Evolutionary conservation across 2,329 filamentous ascomycete species (phyloP), one percentile per base, ranked within the genome.

Genomic region (Colletotrichum caudatum): DNA sequence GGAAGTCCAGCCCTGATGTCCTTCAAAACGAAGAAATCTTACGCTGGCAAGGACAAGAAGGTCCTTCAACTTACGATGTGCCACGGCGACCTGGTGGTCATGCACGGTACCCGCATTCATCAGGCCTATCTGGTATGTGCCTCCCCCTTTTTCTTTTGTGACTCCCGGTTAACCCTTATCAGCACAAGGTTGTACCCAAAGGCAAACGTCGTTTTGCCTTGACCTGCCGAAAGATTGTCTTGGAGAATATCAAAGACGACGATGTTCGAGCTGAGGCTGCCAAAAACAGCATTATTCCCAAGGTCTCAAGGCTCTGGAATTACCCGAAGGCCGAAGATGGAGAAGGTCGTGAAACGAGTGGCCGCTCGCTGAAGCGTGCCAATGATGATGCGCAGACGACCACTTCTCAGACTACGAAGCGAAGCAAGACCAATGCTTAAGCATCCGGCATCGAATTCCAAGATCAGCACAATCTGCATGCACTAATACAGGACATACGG

Each of bases 1-100:
- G 90, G 90, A 1, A 86, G 84, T 0, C 84, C 86, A 0, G 87
- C 89, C 0, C 81, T 80, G 0, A 92, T 92, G 90, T 78, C 79
- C 3, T 85, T 91, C 74, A 82, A 87, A 1, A 83, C 87, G 64
- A 92, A 92, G 78, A 74, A 75, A 8, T 80, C 77, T 20, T 60
- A 80, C 0, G n/a, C 48, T 29, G 50, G 44, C 3, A 37, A 51
- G 9, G 35, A 71, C 7, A 26, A 56, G 14, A 72, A 69, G 7
- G 73, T 84, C 6, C 74, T 88, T 0, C 78, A 80, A 6, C 75
- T 88, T 0, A 74, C 77, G 1, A 79, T 93, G 4, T 82, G 84
- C 9, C 90, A 93, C 76, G 91, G 90, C 0, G 90, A 92, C 76
- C 85, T 92, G 14, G 84, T 90, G 2, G 81, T 92, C 23, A 92